Percentiles rank a stretch among this genome's conserved stretches.
Evolutionary conservation across 495 filamentous ascomycete species (phyloP).

Genomic region (Aspergillus cristatus): DNA sequence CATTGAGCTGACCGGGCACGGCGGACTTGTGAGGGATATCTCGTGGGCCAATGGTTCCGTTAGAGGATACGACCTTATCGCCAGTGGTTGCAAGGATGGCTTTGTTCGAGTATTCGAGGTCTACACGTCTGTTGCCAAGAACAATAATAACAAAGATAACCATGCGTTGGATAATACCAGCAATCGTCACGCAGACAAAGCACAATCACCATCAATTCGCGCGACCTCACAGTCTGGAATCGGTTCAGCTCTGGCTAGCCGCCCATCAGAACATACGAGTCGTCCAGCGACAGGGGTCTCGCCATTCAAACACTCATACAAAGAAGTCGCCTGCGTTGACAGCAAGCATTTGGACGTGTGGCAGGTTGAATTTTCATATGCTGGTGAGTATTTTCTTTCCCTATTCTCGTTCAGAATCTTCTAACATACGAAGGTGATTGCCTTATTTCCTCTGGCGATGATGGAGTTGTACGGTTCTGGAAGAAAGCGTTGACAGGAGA

Average conservation of each 20-base stretch:
- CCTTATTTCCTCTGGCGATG: slow-evolving; percentile 41
- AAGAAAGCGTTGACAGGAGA: slow-evolving; percentile 38
- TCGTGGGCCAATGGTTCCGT: slow-evolving; percentile 88
- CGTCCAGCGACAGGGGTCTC: slow-evolving; percentile 25
- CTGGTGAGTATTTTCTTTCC: slow-evolving; percentile 21
- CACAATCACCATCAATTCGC: slow-evolving; percentile 28
- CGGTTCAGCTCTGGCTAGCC: slow-evolving; percentile 39
- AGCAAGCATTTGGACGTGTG: slow-evolving; percentile 42
- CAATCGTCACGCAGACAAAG: slow-evolving; percentile 19
- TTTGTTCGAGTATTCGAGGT: slow-evolving; percentile 78
- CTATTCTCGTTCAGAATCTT: no score
- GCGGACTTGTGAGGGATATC: slow-evolving; percentile 76
- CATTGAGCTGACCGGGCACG: slow-evolving; percentile 59
- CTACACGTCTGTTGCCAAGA: slow-evolving; percentile 37
- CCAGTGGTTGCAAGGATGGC: slow-evolving; percentile 88
- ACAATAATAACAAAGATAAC: slow-evolving; percentile 19
- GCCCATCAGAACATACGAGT: slow-evolving; percentile 22
- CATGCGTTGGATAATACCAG: no score
- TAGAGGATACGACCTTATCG: slow-evolving; percentile 79
- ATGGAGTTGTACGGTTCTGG: slow-evolving; percentile 43
- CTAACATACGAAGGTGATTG: slow-evolving; percentile 30
- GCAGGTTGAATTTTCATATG: slow-evolving; percentile 40
- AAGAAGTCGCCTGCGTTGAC: slow-evolving; percentile 38
- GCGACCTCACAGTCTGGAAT: slow-evolving; percentile 42
- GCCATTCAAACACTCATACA: slow-evolving; percentile 37